Conservation (phyloP, 1,139 yeast species). For the Scheffersomyces segobiensis region DNA sequence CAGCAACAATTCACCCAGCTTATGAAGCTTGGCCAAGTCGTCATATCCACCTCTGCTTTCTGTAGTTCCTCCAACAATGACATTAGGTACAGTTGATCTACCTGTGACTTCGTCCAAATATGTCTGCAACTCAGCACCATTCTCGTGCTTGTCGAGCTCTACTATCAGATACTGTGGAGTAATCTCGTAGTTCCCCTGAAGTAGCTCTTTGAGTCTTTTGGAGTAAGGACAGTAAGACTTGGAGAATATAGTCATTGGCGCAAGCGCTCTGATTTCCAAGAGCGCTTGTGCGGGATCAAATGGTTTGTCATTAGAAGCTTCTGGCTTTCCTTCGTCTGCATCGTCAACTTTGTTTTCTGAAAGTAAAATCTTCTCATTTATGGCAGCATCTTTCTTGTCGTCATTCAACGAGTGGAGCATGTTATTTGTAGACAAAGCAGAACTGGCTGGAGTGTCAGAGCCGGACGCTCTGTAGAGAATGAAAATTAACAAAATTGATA, state of each 20-base stretch:
- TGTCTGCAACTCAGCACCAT: slow-evolving; percentile 62
- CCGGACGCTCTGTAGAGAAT: slow-evolving; percentile 13
- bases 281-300: slow-evolving; percentile 68
- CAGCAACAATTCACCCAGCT: slow-evolving; percentile 49
- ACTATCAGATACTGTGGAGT: slow-evolving; percentile 72
- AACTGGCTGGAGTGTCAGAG: slow-evolving; percentile 3
- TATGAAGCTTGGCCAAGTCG: slow-evolving; percentile 68
- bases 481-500: slow-evolving; percentile 14
- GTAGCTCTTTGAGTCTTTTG: slow-evolving; percentile 63
- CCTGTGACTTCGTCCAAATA: slow-evolving; percentile 59
- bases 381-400: slow-evolving; percentile 40
- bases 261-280: slow-evolving; percentile 52
- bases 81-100: slow-evolving; percentile 71
- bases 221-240: slow-evolving; percentile 79
- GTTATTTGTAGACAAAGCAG: slow-evolving; percentile 10
- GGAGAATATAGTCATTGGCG: slow-evolving; percentile 75
- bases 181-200: slow-evolving; percentile 64
- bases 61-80: slow-evolving; percentile 54
- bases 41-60: slow-evolving; percentile 77
- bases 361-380: slow-evolving; percentile 35
- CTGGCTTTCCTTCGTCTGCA: slow-evolving; percentile 1
- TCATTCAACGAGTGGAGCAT: slow-evolving; percentile 36
- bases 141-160: slow-evolving; percentile 77
- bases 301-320: slow-evolving; percentile 5
- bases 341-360: not conserved